These are phyloP conservation scores for Hysterangium stoloniferum DNA, from an alignment of 768 basidiomycete species.

Conservation along the genomic window DNA sequence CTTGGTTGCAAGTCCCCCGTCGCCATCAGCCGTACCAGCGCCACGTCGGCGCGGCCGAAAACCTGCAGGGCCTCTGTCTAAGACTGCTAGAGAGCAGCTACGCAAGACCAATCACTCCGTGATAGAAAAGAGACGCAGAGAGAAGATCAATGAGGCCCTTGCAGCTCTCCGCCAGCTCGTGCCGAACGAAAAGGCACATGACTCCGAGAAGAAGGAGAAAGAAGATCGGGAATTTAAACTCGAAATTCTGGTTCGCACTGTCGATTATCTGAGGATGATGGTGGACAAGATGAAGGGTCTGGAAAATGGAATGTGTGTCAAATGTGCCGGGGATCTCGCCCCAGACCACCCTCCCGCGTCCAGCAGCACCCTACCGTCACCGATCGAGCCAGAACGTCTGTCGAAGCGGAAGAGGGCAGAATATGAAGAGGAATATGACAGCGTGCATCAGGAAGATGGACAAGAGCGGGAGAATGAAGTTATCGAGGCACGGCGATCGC, in stretches of 20 bases:
- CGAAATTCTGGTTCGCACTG: constrained; percentile 80
- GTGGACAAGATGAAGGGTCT: constrained; percentile 44
- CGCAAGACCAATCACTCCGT: constrained; percentile 91
- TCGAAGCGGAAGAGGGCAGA: not conserved
- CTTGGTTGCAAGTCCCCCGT: not conserved
- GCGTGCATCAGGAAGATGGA: too few species aligned
- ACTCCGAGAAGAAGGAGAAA: constrained; percentile 42
- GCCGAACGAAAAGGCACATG: constrained; percentile 40
- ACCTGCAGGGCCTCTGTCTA: constrained; percentile 56
- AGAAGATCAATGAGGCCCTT: constrained; percentile 93
- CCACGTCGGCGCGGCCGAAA: constrained; percentile 65
- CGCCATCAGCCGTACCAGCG: constrained; percentile 18
- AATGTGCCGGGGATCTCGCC: not conserved
- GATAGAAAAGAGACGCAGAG: constrained; percentile 88
- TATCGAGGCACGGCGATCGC: not conserved
- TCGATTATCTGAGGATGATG: constrained; percentile 68
- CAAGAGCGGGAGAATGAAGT: constrained; percentile 10
- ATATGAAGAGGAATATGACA: constrained; percentile 16
- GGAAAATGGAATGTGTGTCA: constrained; percentile 21
- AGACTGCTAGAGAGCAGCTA: constrained; percentile 74
- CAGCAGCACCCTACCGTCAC: not conserved
- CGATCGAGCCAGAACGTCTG: not conserved
- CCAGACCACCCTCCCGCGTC: not conserved
- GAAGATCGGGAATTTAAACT: constrained; percentile 89
- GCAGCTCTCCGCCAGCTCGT: constrained; percentile 71